phyloP scores from a whole-genome alignment of 148 eudicot genomes.

The Cornus controversa region DNA sequence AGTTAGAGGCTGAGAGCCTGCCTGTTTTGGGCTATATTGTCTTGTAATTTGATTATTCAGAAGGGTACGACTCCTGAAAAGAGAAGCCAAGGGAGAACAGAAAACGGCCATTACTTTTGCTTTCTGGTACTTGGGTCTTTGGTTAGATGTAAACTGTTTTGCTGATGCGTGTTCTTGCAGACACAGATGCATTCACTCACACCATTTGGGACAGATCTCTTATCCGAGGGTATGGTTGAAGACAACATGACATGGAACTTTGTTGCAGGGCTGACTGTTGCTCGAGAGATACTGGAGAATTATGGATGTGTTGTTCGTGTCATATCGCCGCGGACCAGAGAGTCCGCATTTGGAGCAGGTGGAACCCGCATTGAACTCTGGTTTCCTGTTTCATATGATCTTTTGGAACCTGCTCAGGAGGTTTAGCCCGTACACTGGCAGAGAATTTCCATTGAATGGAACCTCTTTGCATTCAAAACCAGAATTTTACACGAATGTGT shows the following conservation, averaged over 20 bases:
- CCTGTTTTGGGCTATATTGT: too few relatives aligned
- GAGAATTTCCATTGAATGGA: neutral
- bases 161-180: slow-evolving; percentile 38
- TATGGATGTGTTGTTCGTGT: slow-evolving; percentile 91
- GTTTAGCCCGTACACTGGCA: slow-evolving; percentile 12
- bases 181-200: slow-evolving; percentile 93
- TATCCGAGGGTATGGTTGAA: slow-evolving; percentile 60
- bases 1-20: too few relatives aligned
- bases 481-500: neutral
- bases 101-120: neutral
- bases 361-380: slow-evolving; percentile 91
- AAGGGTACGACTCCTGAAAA: too few relatives aligned
- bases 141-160: slow-evolving; percentile 9
- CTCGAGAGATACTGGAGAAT: slow-evolving; percentile 88
- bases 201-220: slow-evolving; percentile 79
- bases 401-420: slow-evolving; percentile 18
- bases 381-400: slow-evolving; percentile 57
- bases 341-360: slow-evolving; percentile 64
- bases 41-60: too few relatives aligned
- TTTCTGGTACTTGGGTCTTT: neutral
- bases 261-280: slow-evolving; percentile 84
- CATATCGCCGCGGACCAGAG: slow-evolving; percentile 68
- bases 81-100: neutral
- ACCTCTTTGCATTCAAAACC: neutral
- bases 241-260: slow-evolving; percentile 99